These are phyloP conservation scores for Vitellaria paradoxa DNA, from an alignment of 179 eudicot genomes.

Conservation along the genomic window DNA sequence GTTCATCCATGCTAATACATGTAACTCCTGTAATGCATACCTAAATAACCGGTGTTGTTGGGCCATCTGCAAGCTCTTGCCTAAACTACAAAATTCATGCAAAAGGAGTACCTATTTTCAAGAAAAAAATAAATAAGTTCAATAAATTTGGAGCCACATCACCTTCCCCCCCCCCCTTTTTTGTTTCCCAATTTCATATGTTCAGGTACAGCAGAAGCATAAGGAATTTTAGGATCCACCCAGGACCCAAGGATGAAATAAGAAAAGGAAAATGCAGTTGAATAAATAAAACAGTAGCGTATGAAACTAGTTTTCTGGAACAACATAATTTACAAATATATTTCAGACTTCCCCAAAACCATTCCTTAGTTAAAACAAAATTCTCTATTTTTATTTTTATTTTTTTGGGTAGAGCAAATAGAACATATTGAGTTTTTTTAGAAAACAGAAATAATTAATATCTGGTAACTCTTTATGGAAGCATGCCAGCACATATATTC, in stretches of 20 bases:
- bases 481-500: too few relatives aligned
- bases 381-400: too few relatives aligned
- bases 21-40: slow-evolving; percentile 34
- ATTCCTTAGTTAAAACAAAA: not conserved
- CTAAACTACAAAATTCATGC: slow-evolving; percentile 85
- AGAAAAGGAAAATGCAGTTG: too few relatives aligned
- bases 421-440: not conserved
- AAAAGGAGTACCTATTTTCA: slow-evolving; percentile 64
- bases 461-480: not conserved
- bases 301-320: not conserved
- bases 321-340: not conserved
- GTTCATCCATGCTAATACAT: not conserved
- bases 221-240: not conserved
- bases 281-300: not conserved
- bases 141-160: not conserved
- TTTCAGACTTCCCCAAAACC: not conserved
- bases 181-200: too few relatives aligned
- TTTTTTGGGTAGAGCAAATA: not conserved
- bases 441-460: not conserved
- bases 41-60: slow-evolving; percentile 86
- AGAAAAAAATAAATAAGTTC: not conserved
- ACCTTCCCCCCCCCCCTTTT: too few relatives aligned
- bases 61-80: slow-evolving; percentile 95
- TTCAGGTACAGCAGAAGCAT: too few relatives aligned
- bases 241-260: not conserved